These are phyloP conservation scores for Clonostachys rosea DNA, from an alignment of 2,329 filamentous ascomycete genomes.

Conservation along the genomic window DNA sequence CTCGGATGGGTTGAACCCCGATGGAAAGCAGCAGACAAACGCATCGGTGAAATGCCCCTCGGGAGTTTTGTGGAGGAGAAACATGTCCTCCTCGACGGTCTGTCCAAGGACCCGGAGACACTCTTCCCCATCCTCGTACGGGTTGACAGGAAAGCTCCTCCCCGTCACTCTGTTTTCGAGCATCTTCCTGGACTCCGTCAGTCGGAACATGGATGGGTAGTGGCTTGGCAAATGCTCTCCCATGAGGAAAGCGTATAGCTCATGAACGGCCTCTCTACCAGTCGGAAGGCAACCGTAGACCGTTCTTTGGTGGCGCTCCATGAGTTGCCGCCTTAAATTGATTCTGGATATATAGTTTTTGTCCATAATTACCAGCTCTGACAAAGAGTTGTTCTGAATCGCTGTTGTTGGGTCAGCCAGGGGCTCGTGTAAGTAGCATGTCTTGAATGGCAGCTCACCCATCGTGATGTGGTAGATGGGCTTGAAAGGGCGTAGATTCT, in stretches of 20 bases:
- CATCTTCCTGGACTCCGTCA: slow-evolving; percentile 18
- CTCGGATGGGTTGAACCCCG: slow-evolving; percentile 43
- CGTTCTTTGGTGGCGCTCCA: slow-evolving; percentile 27
- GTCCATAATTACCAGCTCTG: slow-evolving; percentile 49
- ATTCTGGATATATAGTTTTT: slow-evolving; percentile 41
- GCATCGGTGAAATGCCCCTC: slow-evolving; percentile 37
- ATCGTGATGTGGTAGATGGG: slow-evolving; percentile 49
- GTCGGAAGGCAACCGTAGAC: slow-evolving; percentile 35
- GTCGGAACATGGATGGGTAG: slow-evolving; percentile 41
- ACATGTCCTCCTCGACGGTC: slow-evolving; percentile 51
- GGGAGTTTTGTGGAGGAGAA: slow-evolving; percentile 37
- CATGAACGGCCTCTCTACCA: slow-evolving; percentile 35
- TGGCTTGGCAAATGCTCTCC: slow-evolving; percentile 38
- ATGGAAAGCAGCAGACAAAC: slow-evolving; percentile 46
- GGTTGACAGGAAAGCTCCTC: slow-evolving; percentile 15
- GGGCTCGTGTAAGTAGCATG: not conserved
- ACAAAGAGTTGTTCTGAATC: slow-evolving; percentile 33
- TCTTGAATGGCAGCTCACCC: slow-evolving; percentile 25
- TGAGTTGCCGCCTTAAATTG: slow-evolving; percentile 26
- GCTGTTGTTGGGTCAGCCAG: slow-evolving; percentile 17
- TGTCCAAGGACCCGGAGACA: slow-evolving; percentile 37
- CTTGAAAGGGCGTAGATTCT: slow-evolving; percentile 42
- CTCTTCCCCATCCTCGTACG: slow-evolving; percentile 14
- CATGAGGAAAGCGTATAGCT: slow-evolving; percentile 44
- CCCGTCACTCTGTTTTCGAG: slow-evolving; percentile 35